Base-by-base conservation (phyloP, 23 red algal species). In the Gracilaria domingensis region DNA sequence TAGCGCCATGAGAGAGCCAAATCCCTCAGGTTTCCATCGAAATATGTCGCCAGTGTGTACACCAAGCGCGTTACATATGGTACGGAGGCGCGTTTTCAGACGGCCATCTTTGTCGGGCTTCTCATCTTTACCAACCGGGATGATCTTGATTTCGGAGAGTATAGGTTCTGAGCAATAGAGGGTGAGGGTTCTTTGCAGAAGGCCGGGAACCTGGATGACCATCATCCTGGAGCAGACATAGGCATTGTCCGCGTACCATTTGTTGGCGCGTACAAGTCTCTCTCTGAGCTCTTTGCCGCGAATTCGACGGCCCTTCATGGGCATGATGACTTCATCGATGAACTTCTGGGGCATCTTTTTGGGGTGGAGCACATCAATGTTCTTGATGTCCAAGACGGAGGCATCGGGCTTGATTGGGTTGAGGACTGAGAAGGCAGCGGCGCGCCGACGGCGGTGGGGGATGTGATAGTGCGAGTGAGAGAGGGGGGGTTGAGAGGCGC, bases 111-210 rank as follows among this genome's bases (percentile, higher is more conserved):
- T 45, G 4, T 73, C 71, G 0, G 82, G 74, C 40, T 82, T 75
- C 40, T 82, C 91, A 32, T 86, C 83, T 36, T 69, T 87, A 49
- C 88, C 92, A 36, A 94, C 82, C 9, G 83, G 36, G 33, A 79
- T 74, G 47, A 94, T 35, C 36, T 34, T 56, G 8, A 94, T n/a
- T 13, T 67, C n/a, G 34, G 12, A 17, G 47, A 94, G 82, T 6
- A 23, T 5, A 18, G 92, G 92, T 39, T 94, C 92, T 28, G 69
- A 65, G 45, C 58, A 78, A 32, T 56, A 79, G 17, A 94, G 64
- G 23, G 64, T 73, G 36, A 88, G 84, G 42, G 83, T 81, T 8
- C 54, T 59, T n/a, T 88, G 57, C 21, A 81, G 25, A 13, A 70
- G 13, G 48, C 57, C 48, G 20, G 92, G 92, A 28, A 65, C 75